Percentiles rank a stretch among this genome's conserved stretches.
Conservation (phyloP, 2,329 filamentous ascomycete genomes). For the Blastomyces gilchristii region DNA sequence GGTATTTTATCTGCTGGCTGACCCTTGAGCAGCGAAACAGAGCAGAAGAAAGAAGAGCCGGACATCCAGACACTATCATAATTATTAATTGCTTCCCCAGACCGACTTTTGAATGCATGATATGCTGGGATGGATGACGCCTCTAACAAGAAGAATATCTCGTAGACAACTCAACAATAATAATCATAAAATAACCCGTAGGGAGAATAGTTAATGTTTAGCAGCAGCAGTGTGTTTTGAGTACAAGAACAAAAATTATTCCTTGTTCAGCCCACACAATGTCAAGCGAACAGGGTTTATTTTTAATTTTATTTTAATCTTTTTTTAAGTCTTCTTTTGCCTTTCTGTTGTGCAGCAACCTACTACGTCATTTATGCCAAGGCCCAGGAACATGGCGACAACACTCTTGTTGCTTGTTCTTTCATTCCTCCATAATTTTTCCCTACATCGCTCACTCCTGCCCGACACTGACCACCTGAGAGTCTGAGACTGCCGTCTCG, state of each 20-base stretch:
- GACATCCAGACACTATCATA: neutral
- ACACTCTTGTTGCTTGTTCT: neutral
- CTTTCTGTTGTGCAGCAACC: neutral
- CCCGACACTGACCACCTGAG: neutral
- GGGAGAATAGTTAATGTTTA: no score
- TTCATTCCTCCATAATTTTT: neutral
- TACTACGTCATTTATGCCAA: slow-evolving; percentile 10
- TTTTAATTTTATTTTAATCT: neutral
- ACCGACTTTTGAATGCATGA: neutral
- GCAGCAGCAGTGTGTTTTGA: neutral
- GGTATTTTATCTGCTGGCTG: neutral
- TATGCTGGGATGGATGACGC: neutral
- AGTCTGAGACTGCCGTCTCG: neutral
- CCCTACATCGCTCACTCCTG: no score
- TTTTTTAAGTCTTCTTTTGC: neutral
- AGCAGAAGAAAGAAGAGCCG: neutral
- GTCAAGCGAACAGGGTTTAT: neutral
- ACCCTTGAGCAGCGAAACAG: neutral
- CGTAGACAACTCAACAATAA: neutral
- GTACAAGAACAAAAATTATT: neutral
- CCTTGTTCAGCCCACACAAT: no score
- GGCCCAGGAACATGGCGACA: slow-evolving; percentile 7
- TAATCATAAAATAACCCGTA: neutral
- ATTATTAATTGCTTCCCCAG: neutral
- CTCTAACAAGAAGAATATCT: neutral